These are phyloP conservation scores for Dactylis glomerata DNA, from an alignment of 176 grass and related monocot species.

Conservation along the genomic window DNA sequence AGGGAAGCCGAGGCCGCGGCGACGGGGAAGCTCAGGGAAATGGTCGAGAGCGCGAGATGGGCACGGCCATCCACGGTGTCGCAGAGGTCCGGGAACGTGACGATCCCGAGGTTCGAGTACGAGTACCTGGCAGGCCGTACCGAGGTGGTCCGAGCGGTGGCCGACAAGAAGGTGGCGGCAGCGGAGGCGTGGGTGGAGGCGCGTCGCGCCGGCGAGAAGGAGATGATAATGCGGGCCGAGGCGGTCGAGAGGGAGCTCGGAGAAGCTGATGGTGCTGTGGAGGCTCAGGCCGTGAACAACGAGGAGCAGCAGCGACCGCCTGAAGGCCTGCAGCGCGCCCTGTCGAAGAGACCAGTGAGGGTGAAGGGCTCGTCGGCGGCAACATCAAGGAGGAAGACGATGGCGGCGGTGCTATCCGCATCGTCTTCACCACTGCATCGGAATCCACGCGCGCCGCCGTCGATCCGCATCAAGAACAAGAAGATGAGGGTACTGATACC, in stretches of 20 bases:
- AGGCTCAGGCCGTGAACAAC: background rate
- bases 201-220: constrained; percentile 58
- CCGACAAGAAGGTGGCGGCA: constrained; percentile 67
- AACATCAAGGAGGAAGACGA: constrained; percentile 1
- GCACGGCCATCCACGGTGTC: background rate
- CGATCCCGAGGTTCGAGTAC: constrained; percentile 66
- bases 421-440: constrained; percentile 11
- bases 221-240: constrained; percentile 55
- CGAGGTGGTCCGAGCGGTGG: constrained; percentile 33
- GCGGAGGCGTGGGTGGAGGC: constrained; percentile 56
- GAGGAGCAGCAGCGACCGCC: background rate
- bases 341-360: constrained; percentile 17
- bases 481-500: constrained; percentile 32
- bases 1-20: constrained; percentile 49
- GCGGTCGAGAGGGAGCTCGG: constrained; percentile 43
- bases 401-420: background rate
- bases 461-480: background rate
- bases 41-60: constrained; percentile 7
- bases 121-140: constrained; percentile 55
- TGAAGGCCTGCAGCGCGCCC: background rate
- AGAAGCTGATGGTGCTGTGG: background rate
- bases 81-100: constrained; percentile 30
- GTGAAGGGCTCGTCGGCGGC: background rate
- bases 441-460: background rate
- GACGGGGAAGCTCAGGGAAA: constrained; percentile 47